Evolutionary conservation across 805 yeast species (phyloP).

Genomic region (Ogataea saltuana): DNA sequence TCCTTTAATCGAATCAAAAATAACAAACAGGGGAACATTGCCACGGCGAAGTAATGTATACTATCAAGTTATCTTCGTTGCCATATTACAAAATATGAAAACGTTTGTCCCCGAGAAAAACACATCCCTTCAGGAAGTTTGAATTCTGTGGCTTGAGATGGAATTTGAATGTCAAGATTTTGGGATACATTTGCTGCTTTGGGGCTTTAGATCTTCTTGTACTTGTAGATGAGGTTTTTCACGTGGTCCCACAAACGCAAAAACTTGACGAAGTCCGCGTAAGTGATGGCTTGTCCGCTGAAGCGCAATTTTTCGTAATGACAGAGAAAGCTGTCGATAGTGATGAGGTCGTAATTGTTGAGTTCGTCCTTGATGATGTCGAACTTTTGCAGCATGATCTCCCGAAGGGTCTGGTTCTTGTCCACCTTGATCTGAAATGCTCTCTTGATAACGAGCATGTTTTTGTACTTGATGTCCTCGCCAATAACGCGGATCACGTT

Average conservation of each 20-base stretch:
- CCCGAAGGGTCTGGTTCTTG: conserved; percentile 24
- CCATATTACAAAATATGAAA: conserved; percentile 46
- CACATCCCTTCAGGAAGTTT: conserved; percentile 61
- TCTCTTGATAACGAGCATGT: conserved; percentile 21
- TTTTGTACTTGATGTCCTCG: conserved; percentile 53
- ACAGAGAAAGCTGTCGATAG: conserved; percentile 39
- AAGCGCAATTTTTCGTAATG: conserved; percentile 70
- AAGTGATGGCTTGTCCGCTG: conserved; percentile 59
- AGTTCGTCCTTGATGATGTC: conserved; percentile 11
- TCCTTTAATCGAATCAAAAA: conserved; percentile 54
- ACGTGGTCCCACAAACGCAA: conserved; percentile 44
- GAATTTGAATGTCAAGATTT: conserved; percentile 60
- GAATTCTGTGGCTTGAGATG: conserved; percentile 50
- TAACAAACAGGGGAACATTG: conserved; percentile 56
- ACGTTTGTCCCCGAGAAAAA: conserved; percentile 52
- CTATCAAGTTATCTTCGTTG: conserved; percentile 64
- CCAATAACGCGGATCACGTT: conserved; percentile 61
- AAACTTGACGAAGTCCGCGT: conserved; percentile 59
- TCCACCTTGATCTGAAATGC: conserved; percentile 24
- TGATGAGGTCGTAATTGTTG: conserved; percentile 11
- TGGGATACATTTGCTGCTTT: conserved; percentile 43
- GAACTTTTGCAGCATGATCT: conserved; percentile 35
- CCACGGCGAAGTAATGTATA: conserved; percentile 66
- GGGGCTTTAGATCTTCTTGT: conserved; percentile 13
- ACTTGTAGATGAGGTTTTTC: conserved; percentile 16